These are phyloP conservation scores for Mimosa pudica DNA, from an alignment of 306 rosid genomes.

Conservation along the genomic window DNA sequence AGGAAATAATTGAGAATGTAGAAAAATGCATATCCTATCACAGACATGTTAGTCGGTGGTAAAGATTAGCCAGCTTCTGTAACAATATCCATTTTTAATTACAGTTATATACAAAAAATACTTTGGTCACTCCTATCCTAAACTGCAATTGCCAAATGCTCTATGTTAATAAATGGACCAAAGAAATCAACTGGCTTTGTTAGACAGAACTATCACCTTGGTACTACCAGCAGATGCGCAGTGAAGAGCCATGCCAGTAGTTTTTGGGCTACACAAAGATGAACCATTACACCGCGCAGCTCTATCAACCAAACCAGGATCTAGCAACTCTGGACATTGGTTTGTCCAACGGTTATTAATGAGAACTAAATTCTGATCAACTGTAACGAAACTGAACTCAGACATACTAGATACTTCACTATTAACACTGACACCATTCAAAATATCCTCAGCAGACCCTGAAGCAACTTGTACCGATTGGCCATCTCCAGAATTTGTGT, in stretches of 20 bases:
- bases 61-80: conserved; percentile 29
- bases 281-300: conserved; percentile 37
- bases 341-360: conserved; percentile 18
- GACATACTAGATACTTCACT: conserved; percentile 23
- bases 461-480: conserved; percentile 31
- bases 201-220: conserved; percentile 52
- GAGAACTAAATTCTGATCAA: conserved; percentile 32
- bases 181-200: conserved; percentile 53
- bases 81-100: neutral
- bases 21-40: conserved; percentile 4
- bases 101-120: conserved; percentile 22
- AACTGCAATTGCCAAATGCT: conserved; percentile 33
- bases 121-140: conserved; percentile 17
- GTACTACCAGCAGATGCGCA: conserved; percentile 50
- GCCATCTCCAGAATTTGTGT: conserved; percentile 41
- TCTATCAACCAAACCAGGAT: conserved; percentile 45
- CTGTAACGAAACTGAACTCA: conserved; percentile 24
- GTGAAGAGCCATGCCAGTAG: conserved; percentile 47
- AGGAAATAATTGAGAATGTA: neutral
- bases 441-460: conserved; percentile 20
- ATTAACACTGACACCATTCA: conserved; percentile 27
- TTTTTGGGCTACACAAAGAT: conserved; percentile 40
- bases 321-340: conserved; percentile 38
- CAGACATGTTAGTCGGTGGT: conserved; percentile 9
- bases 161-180: conserved; percentile 35